phyloP scores from a whole-genome alignment of 768 basidiomycete genomes.

The Kwoniella sp. region DNA sequence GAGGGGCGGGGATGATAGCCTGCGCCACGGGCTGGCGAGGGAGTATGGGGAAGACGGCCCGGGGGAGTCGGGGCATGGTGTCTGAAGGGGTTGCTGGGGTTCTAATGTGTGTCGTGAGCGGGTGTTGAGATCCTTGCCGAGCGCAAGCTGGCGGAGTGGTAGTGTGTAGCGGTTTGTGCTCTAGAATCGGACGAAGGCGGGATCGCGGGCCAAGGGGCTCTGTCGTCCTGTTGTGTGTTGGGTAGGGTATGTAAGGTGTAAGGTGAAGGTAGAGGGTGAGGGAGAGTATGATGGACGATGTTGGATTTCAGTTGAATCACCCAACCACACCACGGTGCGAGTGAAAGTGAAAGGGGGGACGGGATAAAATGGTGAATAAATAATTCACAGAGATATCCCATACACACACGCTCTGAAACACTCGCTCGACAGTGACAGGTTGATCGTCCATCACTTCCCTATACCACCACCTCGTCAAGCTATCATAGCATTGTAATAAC shows the following conservation, averaged over 20 bases:
- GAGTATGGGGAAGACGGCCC: constrained; percentile 5
- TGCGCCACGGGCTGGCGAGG: too few species aligned
- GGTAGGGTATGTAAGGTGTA: background rate
- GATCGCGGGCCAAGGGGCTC: too few species aligned
- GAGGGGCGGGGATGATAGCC: background rate
- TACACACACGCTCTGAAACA: background rate
- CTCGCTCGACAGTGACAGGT: background rate
- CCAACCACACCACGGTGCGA: background rate
- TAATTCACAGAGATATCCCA: constrained; percentile 1
- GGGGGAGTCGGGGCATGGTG: constrained; percentile 19
- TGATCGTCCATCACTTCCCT: background rate
- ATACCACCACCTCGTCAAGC: background rate
- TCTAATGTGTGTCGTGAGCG: too few species aligned
- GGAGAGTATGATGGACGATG: background rate
- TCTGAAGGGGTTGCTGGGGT: background rate
- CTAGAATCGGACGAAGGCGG: background rate
- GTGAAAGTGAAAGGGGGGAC: background rate
- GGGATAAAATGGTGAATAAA: constrained; percentile 19
- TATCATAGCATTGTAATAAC: too few species aligned
- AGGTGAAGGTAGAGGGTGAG: background rate
- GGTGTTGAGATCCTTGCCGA: too few species aligned
- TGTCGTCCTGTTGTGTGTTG: background rate
- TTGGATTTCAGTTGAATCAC: too few species aligned
- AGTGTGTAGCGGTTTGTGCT: background rate
- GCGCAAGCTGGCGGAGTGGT: background rate